Evolutionary conservation across 352 stramenopile genomes (phyloP).

Genomic region (Phytophthora cactorum): DNA sequence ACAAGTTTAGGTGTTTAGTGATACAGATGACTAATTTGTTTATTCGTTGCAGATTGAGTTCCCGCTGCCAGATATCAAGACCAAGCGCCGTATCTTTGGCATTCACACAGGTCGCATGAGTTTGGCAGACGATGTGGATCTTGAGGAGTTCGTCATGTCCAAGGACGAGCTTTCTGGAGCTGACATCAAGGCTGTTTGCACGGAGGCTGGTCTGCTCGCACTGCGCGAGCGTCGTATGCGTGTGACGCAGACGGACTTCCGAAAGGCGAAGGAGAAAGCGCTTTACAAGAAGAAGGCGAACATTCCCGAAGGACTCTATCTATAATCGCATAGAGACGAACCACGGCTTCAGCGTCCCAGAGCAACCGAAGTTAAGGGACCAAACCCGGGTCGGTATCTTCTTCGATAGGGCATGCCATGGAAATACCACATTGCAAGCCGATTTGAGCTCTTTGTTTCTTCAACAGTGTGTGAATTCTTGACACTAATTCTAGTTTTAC

Average conservation of each 20-base stretch:
- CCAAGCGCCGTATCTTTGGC: slow-evolving; percentile 99
- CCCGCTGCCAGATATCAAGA: slow-evolving; percentile 99
- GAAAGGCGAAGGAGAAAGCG: slow-evolving; percentile 99
- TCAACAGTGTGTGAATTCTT: slow-evolving; percentile 19
- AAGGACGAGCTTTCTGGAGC: slow-evolving; percentile 99
- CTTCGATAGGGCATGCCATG: slow-evolving; percentile 23
- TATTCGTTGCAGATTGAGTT: slow-evolving; percentile 96
- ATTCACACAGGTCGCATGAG: slow-evolving; percentile 99
- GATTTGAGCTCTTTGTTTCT: slow-evolving; percentile 34
- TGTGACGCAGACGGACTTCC: slow-evolving; percentile 99
- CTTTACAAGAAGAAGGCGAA: slow-evolving; percentile 99
- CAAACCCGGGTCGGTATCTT: background rate
- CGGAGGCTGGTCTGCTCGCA: slow-evolving; percentile 98
- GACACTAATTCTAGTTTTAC: slow-evolving; percentile 26
- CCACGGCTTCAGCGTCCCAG: slow-evolving; percentile 9
- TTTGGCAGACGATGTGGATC: slow-evolving; percentile 97
- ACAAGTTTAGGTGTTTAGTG: background rate
- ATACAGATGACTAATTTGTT: slow-evolving; percentile 16
- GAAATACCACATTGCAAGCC: slow-evolving; percentile 31
- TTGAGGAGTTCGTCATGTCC: slow-evolving; percentile 99
- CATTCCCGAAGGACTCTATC: slow-evolving; percentile 98
- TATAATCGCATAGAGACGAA: slow-evolving; percentile 81
- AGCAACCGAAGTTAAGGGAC: background rate
- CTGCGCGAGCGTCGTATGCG: slow-evolving; percentile 99
- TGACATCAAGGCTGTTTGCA: slow-evolving; percentile 99